Evolutionary conservation across 306 rosid genomes (phyloP).

Genomic region (Elaeagnus macrophylla): DNA sequence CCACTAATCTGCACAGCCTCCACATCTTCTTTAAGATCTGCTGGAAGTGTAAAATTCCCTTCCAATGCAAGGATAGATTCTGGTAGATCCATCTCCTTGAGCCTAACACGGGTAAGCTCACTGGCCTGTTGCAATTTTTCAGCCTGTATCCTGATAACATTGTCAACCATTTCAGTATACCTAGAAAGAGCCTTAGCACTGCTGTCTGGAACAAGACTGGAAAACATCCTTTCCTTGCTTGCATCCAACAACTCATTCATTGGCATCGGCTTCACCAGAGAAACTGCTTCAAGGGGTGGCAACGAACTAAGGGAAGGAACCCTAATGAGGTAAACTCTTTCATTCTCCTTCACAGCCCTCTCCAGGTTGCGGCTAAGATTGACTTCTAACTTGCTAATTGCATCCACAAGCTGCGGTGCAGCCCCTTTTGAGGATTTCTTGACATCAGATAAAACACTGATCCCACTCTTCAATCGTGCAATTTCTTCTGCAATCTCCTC

Average conservation of each 20-base stretch:
- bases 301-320: conserved; percentile 68
- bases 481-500: conserved; percentile 95
- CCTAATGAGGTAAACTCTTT: conserved; percentile 93
- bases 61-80: conserved; percentile 95
- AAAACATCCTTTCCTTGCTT: conserved; percentile 92
- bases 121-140: conserved; percentile 95
- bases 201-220: conserved; percentile 83
- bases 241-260: conserved; percentile 92
- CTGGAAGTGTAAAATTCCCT: conserved; percentile 73
- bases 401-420: conserved; percentile 76
- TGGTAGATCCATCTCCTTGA: conserved; percentile 96
- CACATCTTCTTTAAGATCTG: conserved; percentile 77
- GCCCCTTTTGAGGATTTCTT: conserved; percentile 81
- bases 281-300: conserved; percentile 65
- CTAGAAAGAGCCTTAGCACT: conserved; percentile 92
- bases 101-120: conserved; percentile 87
- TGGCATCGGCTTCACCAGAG: conserved; percentile 84
- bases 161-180: conserved; percentile 96
- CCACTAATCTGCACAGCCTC: conserved; percentile 99
- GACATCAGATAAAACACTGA: conserved; percentile 47
- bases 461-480: conserved; percentile 62
- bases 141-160: conserved; percentile 82
- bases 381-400: conserved; percentile 66
- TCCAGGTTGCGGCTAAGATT: conserved; percentile 75
- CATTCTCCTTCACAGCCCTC: conserved; percentile 96